Conservation (phyloP, 805 yeast genomes). For the Wickerhamomyces tratensis region DNA sequence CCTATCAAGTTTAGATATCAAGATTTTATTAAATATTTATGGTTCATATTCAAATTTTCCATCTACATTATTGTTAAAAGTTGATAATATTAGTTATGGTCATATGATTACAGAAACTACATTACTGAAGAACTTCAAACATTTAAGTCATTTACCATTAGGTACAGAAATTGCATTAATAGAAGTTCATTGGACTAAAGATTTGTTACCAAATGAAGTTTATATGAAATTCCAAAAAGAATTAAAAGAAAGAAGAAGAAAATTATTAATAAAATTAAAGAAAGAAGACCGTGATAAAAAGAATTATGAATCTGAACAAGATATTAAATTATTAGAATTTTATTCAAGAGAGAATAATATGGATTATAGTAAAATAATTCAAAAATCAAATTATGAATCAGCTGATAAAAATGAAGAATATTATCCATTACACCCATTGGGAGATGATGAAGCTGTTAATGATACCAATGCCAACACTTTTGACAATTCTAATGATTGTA, state of each 20-base stretch:
- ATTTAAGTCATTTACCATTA: constrained; percentile 69
- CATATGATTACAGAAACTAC: constrained; percentile 49
- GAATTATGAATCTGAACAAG: constrained; percentile 48
- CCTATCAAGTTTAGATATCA: constrained; percentile 71
- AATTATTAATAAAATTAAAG: constrained; percentile 35
- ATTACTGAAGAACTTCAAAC: constrained; percentile 53
- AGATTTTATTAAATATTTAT: constrained; percentile 55
- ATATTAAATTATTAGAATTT: constrained; percentile 47
- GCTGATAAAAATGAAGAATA: constrained; percentile 23
- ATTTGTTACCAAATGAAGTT: constrained; percentile 31
- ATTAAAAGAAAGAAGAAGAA: constrained; percentile 45
- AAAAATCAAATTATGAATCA: constrained; percentile 15
- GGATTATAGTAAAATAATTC: constrained; percentile 2
- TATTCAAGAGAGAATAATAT: constrained; percentile 42
- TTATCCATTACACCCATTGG: constrained; percentile 24
- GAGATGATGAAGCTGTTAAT: constrained; percentile 6
- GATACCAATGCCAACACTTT: constrained; percentile 3
- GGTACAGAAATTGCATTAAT: constrained; percentile 80
- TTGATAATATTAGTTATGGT: constrained; percentile 66
- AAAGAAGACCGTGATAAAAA: constrained; percentile 53
- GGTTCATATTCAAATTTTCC: constrained; percentile 64
- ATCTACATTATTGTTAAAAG: constrained; percentile 41
- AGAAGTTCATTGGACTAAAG: constrained; percentile 74
- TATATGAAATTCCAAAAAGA: constrained; percentile 41
- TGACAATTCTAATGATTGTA: constrained; percentile 8